Conservation (phyloP, 2,329 filamentous ascomycete genomes). For the Penicillium sp. region DNA sequence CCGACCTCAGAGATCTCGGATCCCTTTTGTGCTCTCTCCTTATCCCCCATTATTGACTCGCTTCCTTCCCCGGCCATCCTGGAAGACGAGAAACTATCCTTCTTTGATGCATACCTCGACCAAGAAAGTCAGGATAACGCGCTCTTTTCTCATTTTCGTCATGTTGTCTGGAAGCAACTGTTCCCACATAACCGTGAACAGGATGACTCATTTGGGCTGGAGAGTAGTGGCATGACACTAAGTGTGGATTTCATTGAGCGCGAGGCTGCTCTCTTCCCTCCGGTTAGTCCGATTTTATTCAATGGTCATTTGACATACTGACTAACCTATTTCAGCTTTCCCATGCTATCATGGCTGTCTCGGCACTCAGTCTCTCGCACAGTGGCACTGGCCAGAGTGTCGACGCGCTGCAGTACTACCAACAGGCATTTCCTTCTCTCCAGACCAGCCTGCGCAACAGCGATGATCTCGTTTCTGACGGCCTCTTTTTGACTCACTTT, state of each 20-base stretch:
- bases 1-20: slow-evolving; percentile 36
- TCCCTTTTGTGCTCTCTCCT: slow-evolving; percentile 26
- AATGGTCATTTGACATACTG: neutral
- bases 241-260: slow-evolving; percentile 47
- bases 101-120: slow-evolving; percentile 20
- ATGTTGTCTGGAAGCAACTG: slow-evolving; percentile 44
- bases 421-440: slow-evolving; percentile 53
- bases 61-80: slow-evolving; percentile 22
- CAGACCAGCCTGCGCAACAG: slow-evolving; percentile 46
- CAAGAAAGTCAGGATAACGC: slow-evolving; percentile 32
- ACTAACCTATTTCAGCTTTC: slow-evolving; percentile 45
- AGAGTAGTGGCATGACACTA: slow-evolving; percentile 25
- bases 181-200: slow-evolving; percentile 28
- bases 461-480: slow-evolving; percentile 57
- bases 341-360: slow-evolving; percentile 61
- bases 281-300: slow-evolving; percentile 41
- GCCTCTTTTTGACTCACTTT: slow-evolving; percentile 59
- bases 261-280: slow-evolving; percentile 52
- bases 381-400: slow-evolving; percentile 48
- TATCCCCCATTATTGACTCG: slow-evolving; percentile 28
- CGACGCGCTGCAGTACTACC: slow-evolving; percentile 56
- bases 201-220: slow-evolving; percentile 20
- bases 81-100: slow-evolving; percentile 22
- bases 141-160: slow-evolving; percentile 42
- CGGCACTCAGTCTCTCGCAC: slow-evolving; percentile 53